Conservation (phyloP, 129 eudicot genomes). For the Oenanthe sinensis region DNA sequence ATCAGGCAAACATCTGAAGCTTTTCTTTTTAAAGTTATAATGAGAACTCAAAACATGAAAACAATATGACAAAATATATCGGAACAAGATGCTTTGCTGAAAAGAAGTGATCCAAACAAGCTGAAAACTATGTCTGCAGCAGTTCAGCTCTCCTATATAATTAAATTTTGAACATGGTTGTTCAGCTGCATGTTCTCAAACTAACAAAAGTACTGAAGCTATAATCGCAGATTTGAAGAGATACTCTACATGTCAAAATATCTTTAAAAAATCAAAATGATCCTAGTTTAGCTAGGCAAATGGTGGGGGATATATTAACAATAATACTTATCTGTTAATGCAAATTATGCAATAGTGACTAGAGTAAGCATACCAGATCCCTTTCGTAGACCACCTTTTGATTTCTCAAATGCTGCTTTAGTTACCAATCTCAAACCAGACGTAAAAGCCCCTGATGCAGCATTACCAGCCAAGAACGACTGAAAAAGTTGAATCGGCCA, state of each 20-base stretch:
- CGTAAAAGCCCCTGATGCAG: conserved; percentile 35
- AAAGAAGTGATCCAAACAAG: not conserved
- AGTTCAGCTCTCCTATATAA: not conserved
- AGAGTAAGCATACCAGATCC: conserved; percentile 21
- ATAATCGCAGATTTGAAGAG: not conserved
- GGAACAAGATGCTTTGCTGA: not conserved
- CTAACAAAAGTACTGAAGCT: not conserved
- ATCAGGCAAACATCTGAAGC: not conserved
- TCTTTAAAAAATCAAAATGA: too few species aligned
- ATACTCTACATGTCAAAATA: not conserved
- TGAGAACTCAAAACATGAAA: too few species aligned
- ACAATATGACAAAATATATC: too few species aligned
- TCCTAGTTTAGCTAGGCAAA: not conserved
- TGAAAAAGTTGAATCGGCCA: not conserved
- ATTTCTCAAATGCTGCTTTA: conserved; percentile 47
- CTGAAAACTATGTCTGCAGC: not conserved
- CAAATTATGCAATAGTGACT: not conserved
- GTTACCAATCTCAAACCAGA: conserved; percentile 47
- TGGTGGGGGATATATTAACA: not conserved
- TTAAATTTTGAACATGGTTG: not conserved
- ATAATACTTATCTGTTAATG: not conserved
- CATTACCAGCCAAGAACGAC: conserved; percentile 31
- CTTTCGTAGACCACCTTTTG: conserved; percentile 39
- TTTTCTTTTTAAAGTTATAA: not conserved
- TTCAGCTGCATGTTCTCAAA: too few species aligned